These are phyloP conservation scores for Oryza rufipogon DNA, from an alignment of 176 grass and related monocot genomes.

Conservation along the genomic window DNA sequence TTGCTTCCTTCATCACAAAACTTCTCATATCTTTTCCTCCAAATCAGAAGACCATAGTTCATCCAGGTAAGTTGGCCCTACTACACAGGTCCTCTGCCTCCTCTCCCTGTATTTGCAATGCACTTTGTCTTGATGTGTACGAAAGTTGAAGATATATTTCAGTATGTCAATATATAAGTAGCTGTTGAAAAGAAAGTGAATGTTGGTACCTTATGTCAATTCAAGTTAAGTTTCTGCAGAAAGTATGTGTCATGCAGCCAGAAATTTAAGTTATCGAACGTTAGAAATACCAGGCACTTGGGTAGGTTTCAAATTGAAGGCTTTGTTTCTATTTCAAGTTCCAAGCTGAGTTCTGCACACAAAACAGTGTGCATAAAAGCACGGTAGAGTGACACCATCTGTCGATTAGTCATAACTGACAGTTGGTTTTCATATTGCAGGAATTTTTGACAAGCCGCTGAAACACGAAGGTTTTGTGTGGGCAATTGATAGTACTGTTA, in stretches of 20 bases:
- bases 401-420: conserved; percentile 9
- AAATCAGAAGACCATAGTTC: conserved; percentile 67
- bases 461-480: conserved; percentile 95
- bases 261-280: neutral
- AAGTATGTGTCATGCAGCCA: neutral
- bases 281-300: conserved; percentile 6
- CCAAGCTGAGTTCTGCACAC: neutral
- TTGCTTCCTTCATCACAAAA: conserved; percentile 91
- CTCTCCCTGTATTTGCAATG: neutral
- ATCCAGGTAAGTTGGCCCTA: conserved; percentile 64
- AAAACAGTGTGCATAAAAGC: neutral
- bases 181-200: conserved; percentile 4
- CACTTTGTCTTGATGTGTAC: neutral
- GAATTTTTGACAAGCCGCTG: conserved; percentile 80
- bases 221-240: conserved; percentile 24
- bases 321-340: conserved; percentile 1
- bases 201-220: conserved; percentile 4
- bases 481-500: conserved; percentile 71
- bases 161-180: neutral
- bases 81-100: neutral
- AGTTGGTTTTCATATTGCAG: conserved; percentile 40
- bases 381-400: neutral
- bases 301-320: conserved; percentile 13
- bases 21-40: conserved; percentile 73
- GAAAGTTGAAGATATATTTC: neutral